Evolutionary conservation across 2,329 filamentous ascomycete genomes (phyloP), one percentile per base, ranked within the genome.

Genomic region (Clathrospora elynae): DNA sequence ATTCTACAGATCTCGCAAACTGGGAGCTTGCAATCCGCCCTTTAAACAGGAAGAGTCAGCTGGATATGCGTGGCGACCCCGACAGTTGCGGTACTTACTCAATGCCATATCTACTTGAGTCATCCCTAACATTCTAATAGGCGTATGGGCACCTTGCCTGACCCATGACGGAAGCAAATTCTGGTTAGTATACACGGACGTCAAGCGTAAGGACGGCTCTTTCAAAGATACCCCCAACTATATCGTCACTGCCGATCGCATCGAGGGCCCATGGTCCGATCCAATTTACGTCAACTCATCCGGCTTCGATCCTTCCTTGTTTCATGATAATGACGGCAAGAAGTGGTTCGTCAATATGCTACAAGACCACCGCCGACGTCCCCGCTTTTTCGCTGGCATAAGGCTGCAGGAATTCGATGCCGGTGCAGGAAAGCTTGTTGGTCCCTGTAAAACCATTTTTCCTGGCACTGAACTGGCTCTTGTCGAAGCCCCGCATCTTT

Each of bases 201-300:
- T 85, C 11, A 85, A 84, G 68, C 80, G 82, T 51, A 85, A 85
- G 61, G 83, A 85, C 53, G 83, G 82, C 9, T 80, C 77, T 2
- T 84, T 83, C 74, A 84, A 83, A 61, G 82, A 84, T 54, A 75
- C 79, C 1, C 82, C 78, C 51, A 85, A 84, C 34, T 85, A 84
- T 59, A 83, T 85, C 44, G 77, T 85, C 38, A 78, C 74, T 9
- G 57, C 65, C 8, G 54, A 61, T 0, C 53, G 68, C 4, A 79
- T 84, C 38, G 74, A 78, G 24, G 82, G 82, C 0, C 81, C 81
- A 0, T 85, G 82, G 82, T 82, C 79, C 0, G 81, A 85, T 35
- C 81, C 82, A 0, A 61, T 80, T 5, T 81, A 80, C 54, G 72
- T 75, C 58, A 84, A 84, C 58, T 80, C 78, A 0, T 83, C 79